Percentiles rank a stretch among this genome's conserved stretches.
phyloP scores from a whole-genome alignment of 495 filamentous ascomycete genomes.

The Platismatia glauca region DNA sequence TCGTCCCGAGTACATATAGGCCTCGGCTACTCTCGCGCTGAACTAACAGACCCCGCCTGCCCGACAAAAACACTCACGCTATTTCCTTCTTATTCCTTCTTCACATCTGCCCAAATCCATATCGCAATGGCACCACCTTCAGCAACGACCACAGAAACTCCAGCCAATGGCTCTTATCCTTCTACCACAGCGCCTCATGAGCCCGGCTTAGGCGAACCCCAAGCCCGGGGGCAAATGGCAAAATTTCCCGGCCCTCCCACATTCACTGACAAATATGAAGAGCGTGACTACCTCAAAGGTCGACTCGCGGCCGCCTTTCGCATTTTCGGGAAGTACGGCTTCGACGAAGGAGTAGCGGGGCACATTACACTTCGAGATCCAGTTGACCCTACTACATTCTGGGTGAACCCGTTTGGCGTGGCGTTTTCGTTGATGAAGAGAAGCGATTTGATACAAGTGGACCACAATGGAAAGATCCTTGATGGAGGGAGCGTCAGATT shows the following conservation, averaged over 20 bases:
- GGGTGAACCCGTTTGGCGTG: constrained; percentile 74
- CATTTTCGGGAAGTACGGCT: constrained; percentile 61
- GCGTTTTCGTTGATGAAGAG: constrained; percentile 61
- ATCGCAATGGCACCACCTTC: constrained; percentile 24
- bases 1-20: not conserved
- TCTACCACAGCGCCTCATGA: constrained; percentile 21
- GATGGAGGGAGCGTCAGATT: constrained; percentile 53
- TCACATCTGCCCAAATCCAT: not conserved
- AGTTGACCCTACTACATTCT: constrained; percentile 59
- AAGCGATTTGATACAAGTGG: constrained; percentile 63
- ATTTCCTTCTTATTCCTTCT: not conserved
- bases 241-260: constrained; percentile 41
- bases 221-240: constrained; percentile 36
- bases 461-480: constrained; percentile 55
- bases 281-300: constrained; percentile 58
- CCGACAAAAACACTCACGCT: not conserved
- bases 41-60: not conserved
- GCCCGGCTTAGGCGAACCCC: constrained; percentile 16
- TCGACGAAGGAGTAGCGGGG: constrained; percentile 54
- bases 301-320: constrained; percentile 58
- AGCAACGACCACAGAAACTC: constrained; percentile 15
- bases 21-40: not conserved
- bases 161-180: constrained; percentile 15
- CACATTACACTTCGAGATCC: constrained; percentile 60
- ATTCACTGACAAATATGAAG: constrained; percentile 52